phyloP scores from a whole-genome alignment of 805 yeast genomes.

The Zygotorulaspora florentina region DNA sequence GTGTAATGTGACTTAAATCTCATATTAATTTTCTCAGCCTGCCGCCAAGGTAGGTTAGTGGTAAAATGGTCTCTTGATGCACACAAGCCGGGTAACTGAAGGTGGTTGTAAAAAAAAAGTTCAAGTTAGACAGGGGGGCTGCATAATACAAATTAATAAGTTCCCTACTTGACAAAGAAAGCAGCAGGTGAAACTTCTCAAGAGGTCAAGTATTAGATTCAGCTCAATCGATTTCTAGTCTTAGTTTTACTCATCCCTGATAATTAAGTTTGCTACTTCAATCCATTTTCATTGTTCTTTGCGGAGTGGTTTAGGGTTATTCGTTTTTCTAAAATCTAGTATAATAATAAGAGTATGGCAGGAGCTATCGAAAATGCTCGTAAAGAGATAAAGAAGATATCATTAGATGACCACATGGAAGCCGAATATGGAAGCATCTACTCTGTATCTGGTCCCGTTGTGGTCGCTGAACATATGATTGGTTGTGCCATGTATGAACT shows the following conservation, averaged over 20 bases:
- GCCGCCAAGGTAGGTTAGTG: no score
- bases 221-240: not conserved
- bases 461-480: slow-evolving; percentile 96
- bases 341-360: slow-evolving; percentile 48
- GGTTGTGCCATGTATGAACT: slow-evolving; percentile 99
- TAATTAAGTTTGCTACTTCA: not conserved
- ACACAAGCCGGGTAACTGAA: slow-evolving; percentile 9
- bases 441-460: slow-evolving; percentile 97
- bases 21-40: no score
- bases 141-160: slow-evolving; percentile 1
- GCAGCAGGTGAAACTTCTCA: not conserved
- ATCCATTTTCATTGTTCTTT: not conserved
- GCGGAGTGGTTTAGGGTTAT: slow-evolving; percentile 3
- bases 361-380: slow-evolving; percentile 97
- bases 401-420: slow-evolving; percentile 70
- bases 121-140: slow-evolving; percentile 8
- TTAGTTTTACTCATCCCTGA: slow-evolving; percentile 1
- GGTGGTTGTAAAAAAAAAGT: slow-evolving; percentile 13
- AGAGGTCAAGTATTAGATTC: not conserved
- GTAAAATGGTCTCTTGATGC: not conserved
- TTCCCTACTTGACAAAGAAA: not conserved
- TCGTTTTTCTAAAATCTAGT: not conserved
- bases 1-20: no score
- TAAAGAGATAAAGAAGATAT: slow-evolving; percentile 81
- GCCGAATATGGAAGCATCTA: slow-evolving; percentile 81